Evolutionary conservation across 306 rosid species (phyloP), one percentile per base, ranked within the genome.

Genomic region (Castanea crenata): DNA sequence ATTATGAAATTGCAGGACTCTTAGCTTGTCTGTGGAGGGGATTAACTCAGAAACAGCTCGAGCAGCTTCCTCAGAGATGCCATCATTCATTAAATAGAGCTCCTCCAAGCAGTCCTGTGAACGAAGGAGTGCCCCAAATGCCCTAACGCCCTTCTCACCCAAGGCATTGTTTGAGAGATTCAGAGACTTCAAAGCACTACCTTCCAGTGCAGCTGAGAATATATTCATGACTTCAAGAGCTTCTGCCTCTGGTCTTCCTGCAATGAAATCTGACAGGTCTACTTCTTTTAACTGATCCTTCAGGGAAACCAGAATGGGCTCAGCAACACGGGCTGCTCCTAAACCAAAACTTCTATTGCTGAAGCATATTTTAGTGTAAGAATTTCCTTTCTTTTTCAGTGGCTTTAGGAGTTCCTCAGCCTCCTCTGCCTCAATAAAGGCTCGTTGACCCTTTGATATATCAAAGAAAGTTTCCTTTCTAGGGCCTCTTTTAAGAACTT

Each of bases 121-220:
- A 85, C 87, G 89, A 81, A 91, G 83, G 38, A 94, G 94, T 65
- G 94, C 88, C 75, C 86, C 89, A 84, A 94, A 92, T 71, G 98
- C 97, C 83, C 94, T 85, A 52, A 92, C 93, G 54, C 97, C 98
- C 80, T 94, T 94, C 89, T 94, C 97, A 25, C 97, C 98, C 83
- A 92, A 80, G 69, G 98, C 97, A 74, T 94, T 94, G 85, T 92
- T 84, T 3, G 98, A 94, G 81, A 94, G 91, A 87, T 92, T 82
- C 79, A 94, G 80, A 62, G 82, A 92, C 88, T 57, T 92, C 88
- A 92, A 85, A 64, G 65, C 83, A 81, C 90, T 83, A 25, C 92
- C 93, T 73, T 89, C 93, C 67, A 94, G 78, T 41, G 98, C 93
- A 83, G 80, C 76, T n/a, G 97, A 86, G 85, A 94, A 92, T 73